phyloP scores from a whole-genome alignment of 331 rosid species.

The Quercus phellos region DNA sequence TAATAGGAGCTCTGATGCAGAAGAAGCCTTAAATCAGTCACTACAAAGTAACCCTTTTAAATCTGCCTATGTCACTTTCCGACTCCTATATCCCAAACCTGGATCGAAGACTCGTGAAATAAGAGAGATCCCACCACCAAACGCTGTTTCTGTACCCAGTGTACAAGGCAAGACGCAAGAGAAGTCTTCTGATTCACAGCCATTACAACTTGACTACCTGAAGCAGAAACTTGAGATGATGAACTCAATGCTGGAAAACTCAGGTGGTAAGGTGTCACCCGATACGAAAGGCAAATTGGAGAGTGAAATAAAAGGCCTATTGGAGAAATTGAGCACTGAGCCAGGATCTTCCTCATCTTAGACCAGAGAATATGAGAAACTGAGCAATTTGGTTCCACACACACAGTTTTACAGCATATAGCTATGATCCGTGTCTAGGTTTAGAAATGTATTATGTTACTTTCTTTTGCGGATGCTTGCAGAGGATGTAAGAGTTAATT shows the following conservation, averaged over 20 bases:
- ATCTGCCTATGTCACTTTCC: conserved; percentile 35
- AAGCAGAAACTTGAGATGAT: conserved; percentile 49
- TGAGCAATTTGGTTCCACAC: background rate
- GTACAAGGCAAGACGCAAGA: conserved; percentile 16
- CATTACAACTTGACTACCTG: conserved; percentile 39
- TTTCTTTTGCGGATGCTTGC: conserved; percentile 13
- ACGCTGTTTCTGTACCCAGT: conserved; percentile 19
- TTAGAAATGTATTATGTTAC: conserved; percentile 26
- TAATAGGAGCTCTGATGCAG: conserved; percentile 39
- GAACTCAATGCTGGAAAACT: conserved; percentile 43
- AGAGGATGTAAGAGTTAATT: conserved; percentile 1
- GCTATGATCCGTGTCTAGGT: conserved; percentile 25
- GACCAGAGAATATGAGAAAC: conserved; percentile 12
- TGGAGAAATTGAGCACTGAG: conserved; percentile 60
- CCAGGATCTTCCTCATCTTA: conserved; percentile 34
- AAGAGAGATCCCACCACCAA: conserved; percentile 28
- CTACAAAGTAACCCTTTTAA: conserved; percentile 47
- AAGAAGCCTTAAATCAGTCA: conserved; percentile 49
- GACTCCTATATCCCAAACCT: conserved; percentile 28
- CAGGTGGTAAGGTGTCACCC: conserved; percentile 27
- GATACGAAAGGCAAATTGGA: conserved; percentile 39
- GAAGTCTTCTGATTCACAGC: conserved; percentile 21
- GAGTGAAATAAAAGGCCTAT: conserved; percentile 47
- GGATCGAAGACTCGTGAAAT: conserved; percentile 39
- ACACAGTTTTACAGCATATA: background rate